These are phyloP conservation scores for Peniophora sp. DNA, from an alignment of 1,284 basidiomycete genomes.

Conservation along the genomic window DNA sequence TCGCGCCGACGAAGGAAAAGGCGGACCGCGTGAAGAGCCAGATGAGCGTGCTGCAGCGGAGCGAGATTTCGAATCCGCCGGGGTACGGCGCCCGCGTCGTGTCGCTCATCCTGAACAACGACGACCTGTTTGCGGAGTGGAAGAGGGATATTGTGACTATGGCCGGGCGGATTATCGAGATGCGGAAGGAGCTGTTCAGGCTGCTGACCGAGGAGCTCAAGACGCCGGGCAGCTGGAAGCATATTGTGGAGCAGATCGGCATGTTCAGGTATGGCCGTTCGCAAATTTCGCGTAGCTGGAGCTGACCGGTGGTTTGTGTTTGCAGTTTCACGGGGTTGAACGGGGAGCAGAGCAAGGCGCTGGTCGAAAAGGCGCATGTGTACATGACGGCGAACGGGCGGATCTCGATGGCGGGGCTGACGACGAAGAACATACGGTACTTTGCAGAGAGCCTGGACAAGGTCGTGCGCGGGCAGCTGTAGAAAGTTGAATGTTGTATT, in stretches of 20 bases:
- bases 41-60: conserved; percentile 79
- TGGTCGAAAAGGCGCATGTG: conserved; percentile 77
- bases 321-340: conserved; percentile 74
- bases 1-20: conserved; percentile 53
- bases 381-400: conserved; percentile 85
- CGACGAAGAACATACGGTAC: conserved; percentile 66
- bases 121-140: conserved; percentile 77
- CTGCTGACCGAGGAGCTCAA: conserved; percentile 77
- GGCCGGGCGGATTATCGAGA: conserved; percentile 86
- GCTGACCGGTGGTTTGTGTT: neutral
- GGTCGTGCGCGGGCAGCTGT: conserved; percentile 46
- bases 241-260: conserved; percentile 87
- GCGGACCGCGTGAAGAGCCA: conserved; percentile 77
- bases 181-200: conserved; percentile 76
- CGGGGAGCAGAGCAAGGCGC: conserved; percentile 57
- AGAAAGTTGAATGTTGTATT: neutral
- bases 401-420: conserved; percentile 84
- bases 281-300: neutral
- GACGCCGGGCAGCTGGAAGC: conserved; percentile 90
- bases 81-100: conserved; percentile 87
- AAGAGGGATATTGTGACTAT: conserved; percentile 86
- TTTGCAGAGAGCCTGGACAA: conserved; percentile 72
- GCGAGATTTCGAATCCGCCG: conserved; percentile 92
- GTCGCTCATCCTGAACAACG: conserved; percentile 70
- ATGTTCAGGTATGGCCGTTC: conserved; percentile 73